phyloP scores from a whole-genome alignment of 2,329 filamentous ascomycete genomes.

The Mycogone perniciosa region DNA sequence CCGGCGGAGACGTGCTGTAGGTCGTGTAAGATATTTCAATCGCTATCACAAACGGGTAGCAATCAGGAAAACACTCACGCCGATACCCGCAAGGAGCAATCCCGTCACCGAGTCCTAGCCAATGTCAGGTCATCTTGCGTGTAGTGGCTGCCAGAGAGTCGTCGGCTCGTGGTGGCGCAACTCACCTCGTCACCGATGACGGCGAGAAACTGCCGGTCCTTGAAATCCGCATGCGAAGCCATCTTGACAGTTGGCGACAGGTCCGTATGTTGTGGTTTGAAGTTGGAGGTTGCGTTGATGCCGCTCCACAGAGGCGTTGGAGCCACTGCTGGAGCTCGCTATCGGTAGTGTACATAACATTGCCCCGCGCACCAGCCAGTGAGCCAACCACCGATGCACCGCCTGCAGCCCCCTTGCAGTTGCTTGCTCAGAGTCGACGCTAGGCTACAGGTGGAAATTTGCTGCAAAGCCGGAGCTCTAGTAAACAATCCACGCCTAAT shows the following conservation, averaged over 20 bases:
- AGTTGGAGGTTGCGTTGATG: background rate
- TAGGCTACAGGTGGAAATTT: conserved; percentile 7
- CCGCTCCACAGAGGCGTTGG: background rate
- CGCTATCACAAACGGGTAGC: background rate
- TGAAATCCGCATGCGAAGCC: conserved; percentile 53
- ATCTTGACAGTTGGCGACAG: conserved; percentile 26
- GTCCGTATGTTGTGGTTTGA: background rate
- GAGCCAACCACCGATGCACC: background rate
- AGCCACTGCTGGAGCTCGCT: background rate
- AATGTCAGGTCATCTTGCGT: conserved; percentile 20
- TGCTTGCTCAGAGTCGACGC: background rate
- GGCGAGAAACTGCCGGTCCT: conserved; percentile 91
- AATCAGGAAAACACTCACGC: conserved; percentile 49
- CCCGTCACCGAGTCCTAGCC: conserved; percentile 89
- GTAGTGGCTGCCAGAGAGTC: background rate
- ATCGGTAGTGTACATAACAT: background rate
- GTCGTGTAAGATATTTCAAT: conserved; percentile 1
- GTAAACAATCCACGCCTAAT: conserved; percentile 11
- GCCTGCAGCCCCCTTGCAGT: conserved; percentile 4
- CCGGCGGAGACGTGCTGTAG: conserved; percentile 80
- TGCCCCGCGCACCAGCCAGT: background rate
- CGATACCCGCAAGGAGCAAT: conserved; percentile 88
- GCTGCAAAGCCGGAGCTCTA: background rate
- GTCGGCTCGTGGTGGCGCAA: background rate
- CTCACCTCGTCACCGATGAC: conserved; percentile 94